These are phyloP conservation scores for Rhynchospora tenuis DNA, from an alignment of 176 grass and related monocot genomes.

Conservation along the genomic window DNA sequence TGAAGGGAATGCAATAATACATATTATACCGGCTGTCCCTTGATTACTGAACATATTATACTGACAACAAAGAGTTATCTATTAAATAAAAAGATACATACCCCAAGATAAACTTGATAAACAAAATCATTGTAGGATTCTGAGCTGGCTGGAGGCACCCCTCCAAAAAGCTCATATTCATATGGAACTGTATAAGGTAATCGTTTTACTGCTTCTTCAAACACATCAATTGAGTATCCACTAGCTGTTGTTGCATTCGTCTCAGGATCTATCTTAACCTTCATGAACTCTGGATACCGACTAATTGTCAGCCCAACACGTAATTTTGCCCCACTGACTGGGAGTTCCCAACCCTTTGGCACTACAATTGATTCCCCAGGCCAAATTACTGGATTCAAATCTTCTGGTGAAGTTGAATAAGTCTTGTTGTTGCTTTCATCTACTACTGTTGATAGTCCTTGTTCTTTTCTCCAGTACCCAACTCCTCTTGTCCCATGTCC, in stretches of 20 bases:
- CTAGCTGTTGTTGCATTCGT: conserved; percentile 20
- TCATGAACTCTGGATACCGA: conserved; percentile 24
- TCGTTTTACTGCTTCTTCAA: conserved; percentile 29
- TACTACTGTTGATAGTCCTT: conserved; percentile 24
- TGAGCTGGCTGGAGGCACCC: neutral
- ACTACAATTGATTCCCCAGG: conserved; percentile 22
- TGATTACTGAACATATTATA: no score
- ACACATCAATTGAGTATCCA: conserved; percentile 23
- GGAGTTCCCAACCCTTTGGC: conserved; percentile 35
- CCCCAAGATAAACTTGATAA: conserved; percentile 34
- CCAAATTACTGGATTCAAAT: conserved; percentile 28
- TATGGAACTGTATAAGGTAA: conserved; percentile 27
- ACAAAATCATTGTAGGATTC: conserved; percentile 30
- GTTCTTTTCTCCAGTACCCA: conserved; percentile 33
- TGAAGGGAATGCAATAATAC: no score
- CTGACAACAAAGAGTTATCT: neutral
- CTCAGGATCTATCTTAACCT: conserved; percentile 1
- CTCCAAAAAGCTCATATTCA: conserved; percentile 23
- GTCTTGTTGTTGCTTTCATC: neutral
- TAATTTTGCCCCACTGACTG: conserved; percentile 22
- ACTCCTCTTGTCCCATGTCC: conserved; percentile 20
- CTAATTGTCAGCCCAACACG: conserved; percentile 25
- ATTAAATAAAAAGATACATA: neutral
- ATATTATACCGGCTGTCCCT: no score
- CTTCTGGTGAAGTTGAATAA: neutral